Percentiles rank a stretch among this genome's conserved stretches.
Conservation (phyloP, 2,329 filamentous ascomycete genomes). For the Phialophora expanda region DNA sequence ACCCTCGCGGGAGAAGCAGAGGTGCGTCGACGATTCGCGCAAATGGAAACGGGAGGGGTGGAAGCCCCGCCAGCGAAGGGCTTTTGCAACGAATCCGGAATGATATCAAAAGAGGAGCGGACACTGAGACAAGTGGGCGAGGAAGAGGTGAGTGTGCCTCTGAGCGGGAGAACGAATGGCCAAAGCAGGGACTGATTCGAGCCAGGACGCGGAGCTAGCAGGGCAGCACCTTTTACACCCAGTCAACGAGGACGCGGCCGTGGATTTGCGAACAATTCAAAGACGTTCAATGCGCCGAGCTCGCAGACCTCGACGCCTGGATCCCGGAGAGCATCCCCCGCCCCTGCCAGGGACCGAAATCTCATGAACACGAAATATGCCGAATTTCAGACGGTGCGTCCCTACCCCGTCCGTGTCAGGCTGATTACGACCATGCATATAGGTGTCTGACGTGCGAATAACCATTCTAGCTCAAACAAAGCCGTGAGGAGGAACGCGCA, state of each 20-base stretch:
- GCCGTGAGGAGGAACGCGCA: constrained; percentile 57
- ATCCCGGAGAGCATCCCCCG: constrained; percentile 29
- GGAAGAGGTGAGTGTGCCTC: constrained; percentile 31
- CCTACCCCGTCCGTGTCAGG: constrained; percentile 22
- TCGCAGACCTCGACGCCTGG: constrained; percentile 24
- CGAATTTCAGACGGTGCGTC: constrained; percentile 37
- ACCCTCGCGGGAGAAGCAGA: constrained; percentile 26
- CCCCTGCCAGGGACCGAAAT: constrained; percentile 29
- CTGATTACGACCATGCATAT: constrained; percentile 33
- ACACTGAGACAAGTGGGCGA: constrained; percentile 15
- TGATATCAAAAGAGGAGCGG: constrained; percentile 28
- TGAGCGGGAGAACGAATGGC: background rate
- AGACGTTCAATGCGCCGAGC: constrained; percentile 33
- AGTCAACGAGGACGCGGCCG: constrained; percentile 28
- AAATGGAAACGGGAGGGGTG: constrained; percentile 9
- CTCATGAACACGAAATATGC: constrained; percentile 31
- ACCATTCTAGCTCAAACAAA: constrained; percentile 53
- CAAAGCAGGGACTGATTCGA: constrained; percentile 11
- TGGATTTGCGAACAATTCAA: constrained; percentile 29
- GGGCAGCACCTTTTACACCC: constrained; percentile 12
- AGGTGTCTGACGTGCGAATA: constrained; percentile 40
- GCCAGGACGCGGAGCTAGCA: constrained; percentile 31
- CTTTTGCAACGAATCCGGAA: constrained; percentile 33
- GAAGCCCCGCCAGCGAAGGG: constrained; percentile 23
- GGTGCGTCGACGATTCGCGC: constrained; percentile 14